Conservation (phyloP, 73 alveolate species). For the Uronychia binucleata region DNA sequence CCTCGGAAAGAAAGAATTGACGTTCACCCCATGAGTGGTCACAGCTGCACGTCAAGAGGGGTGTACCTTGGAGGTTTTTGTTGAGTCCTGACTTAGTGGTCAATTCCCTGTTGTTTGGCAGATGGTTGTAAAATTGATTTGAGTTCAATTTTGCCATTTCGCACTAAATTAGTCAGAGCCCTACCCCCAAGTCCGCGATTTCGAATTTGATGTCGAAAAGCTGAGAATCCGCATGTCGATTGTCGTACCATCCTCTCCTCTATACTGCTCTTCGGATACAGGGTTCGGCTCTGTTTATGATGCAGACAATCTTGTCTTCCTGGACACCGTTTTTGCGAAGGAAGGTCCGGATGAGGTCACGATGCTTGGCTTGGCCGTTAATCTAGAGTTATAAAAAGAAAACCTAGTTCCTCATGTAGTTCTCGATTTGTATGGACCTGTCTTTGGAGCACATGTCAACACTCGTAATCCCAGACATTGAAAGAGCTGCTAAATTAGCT, state of each 20-base stretch:
- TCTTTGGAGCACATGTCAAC: neutral
- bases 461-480: neutral
- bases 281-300: conserved; percentile 67
- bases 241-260: conserved; percentile 80
- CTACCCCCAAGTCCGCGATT: conserved; percentile 14
- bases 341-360: neutral
- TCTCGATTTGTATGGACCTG: neutral
- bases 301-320: conserved; percentile 17
- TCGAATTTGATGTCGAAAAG: conserved; percentile 27
- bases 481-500: neutral
- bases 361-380: neutral
- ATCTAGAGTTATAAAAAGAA: neutral
- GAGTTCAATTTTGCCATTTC: conserved; percentile 8
- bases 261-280: conserved; percentile 61
- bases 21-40: conserved; percentile 23
- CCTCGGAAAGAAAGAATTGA: conserved; percentile 35
- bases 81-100: conserved; percentile 72
- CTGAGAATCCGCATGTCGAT: conserved; percentile 6
- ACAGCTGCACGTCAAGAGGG: conserved; percentile 17
- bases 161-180: conserved; percentile 6
- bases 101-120: conserved; percentile 69
- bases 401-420: neutral
- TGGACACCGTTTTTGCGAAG: neutral
- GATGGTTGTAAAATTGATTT: conserved; percentile 61
- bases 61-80: conserved; percentile 38